Percentiles rank a stretch among this genome's conserved stretches.
Evolutionary conservation across 768 basidiomycete species (phyloP).

Genomic region (Tricholoma flavovirens): DNA sequence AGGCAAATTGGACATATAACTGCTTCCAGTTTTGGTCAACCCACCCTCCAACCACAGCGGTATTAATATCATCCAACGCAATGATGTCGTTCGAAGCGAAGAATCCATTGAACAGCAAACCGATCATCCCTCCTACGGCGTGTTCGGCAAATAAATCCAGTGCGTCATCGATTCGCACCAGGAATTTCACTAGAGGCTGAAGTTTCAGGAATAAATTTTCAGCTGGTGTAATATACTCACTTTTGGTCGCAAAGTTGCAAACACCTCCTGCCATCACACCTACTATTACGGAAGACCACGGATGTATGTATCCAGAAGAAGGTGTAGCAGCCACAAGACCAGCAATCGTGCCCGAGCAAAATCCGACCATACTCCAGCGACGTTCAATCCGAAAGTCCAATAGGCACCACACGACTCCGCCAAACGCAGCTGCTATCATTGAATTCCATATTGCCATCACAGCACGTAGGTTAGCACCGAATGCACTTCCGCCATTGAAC

Average conservation of each 20-base stretch:
- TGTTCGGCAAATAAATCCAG: constrained; percentile 93
- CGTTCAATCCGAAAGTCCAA: constrained; percentile 75
- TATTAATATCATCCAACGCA: constrained; percentile 61
- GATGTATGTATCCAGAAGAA: constrained; percentile 73
- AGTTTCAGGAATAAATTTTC: neutral
- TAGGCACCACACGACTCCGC: constrained; percentile 77
- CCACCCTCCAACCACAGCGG: constrained; percentile 56
- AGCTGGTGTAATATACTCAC: constrained; percentile 27
- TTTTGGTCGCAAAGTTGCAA: constrained; percentile 82
- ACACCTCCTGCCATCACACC: constrained; percentile 67
- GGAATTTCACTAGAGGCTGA: constrained; percentile 50
- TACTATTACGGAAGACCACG: constrained; percentile 72
- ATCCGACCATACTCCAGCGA: constrained; percentile 86
- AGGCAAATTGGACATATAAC: constrained; percentile 71
- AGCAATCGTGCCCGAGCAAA: constrained; percentile 90
- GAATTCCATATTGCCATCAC: constrained; percentile 85
- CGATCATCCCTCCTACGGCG: constrained; percentile 78
- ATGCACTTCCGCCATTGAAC: constrained; percentile 90
- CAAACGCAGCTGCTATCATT: constrained; percentile 79
- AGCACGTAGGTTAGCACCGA: constrained; percentile 83
- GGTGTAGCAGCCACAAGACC: constrained; percentile 89
- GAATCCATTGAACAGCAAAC: constrained; percentile 65
- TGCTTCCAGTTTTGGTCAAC: constrained; percentile 74
- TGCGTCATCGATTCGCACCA: constrained; percentile 76
- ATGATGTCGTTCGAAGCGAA: constrained; percentile 66